Conservation (phyloP, 1,284 basidiomycete genomes). For the Rhodotorula sp. region DNA sequence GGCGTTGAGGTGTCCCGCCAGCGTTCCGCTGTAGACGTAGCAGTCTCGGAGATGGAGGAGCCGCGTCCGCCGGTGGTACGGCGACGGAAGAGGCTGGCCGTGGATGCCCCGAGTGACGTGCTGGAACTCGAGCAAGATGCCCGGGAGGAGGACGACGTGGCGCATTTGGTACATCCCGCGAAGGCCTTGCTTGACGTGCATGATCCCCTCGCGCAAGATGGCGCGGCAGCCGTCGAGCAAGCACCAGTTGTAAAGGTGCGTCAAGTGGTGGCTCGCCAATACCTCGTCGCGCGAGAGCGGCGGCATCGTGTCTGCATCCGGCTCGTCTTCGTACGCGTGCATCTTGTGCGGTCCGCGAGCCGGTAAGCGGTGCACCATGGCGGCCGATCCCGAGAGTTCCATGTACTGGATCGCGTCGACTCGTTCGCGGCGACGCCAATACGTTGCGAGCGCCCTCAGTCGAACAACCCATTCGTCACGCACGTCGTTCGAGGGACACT, state of each 20-base stretch:
- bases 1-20: slow-evolving; percentile 26
- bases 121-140: slow-evolving; percentile 38
- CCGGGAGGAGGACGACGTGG: slow-evolving; percentile 37
- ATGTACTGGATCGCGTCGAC: slow-evolving; percentile 40
- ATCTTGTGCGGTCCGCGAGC: slow-evolving; percentile 2
- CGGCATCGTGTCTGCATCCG: slow-evolving; percentile 17
- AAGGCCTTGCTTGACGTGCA: slow-evolving; percentile 40
- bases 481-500: slow-evolving; percentile 39
- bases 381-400: slow-evolving; percentile 19
- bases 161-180: slow-evolving; percentile 38
- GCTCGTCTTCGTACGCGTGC: slow-evolving; percentile 1
- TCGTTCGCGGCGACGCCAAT: slow-evolving; percentile 40
- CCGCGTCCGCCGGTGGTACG: slow-evolving; percentile 37
- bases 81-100: slow-evolving; percentile 29
- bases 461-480: slow-evolving; percentile 41
- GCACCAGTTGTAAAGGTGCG: slow-evolving; percentile 40
- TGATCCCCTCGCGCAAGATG: slow-evolving; percentile 29
- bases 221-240: slow-evolving; percentile 36
- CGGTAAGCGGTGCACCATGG: slow-evolving; percentile 11
- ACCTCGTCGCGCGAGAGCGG: slow-evolving; percentile 26
- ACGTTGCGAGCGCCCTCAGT: slow-evolving; percentile 32
- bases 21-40: slow-evolving; percentile 41
- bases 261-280: slow-evolving; percentile 18
- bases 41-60: slow-evolving; percentile 34
- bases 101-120: slow-evolving; percentile 25